A percentile compares a stretch with the other conserved stretches of the same genome.
phyloP scores from a whole-genome alignment of 2,329 filamentous ascomycete species.

The Ceratocystis papillata region DNA sequence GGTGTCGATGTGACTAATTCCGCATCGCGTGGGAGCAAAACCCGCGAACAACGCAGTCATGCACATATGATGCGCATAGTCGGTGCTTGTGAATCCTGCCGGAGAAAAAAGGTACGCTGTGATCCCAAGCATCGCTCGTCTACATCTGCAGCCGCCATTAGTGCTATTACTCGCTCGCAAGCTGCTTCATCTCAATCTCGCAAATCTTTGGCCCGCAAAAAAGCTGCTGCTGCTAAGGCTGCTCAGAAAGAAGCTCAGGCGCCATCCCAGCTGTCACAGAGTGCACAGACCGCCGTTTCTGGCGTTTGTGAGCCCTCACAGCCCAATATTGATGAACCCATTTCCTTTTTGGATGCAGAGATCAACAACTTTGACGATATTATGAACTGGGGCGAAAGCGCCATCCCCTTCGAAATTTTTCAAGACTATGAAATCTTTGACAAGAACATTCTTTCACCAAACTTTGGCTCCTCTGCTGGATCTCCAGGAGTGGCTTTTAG shows the following conservation, averaged over 20 bases:
- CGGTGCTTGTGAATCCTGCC: conserved; percentile 55
- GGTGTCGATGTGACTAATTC: conserved; percentile 53
- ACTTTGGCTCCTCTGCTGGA: background rate
- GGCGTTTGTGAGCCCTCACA: background rate
- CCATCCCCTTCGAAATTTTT: background rate
- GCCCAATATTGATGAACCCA: background rate
- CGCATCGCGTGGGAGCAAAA: conserved; percentile 52
- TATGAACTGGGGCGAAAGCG: background rate
- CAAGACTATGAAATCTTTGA: background rate
- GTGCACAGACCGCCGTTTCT: background rate
- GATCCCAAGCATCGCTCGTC: conserved; percentile 45
- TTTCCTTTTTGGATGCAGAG: background rate
- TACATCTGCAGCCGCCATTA: conserved; percentile 28
- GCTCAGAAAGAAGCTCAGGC: background rate
- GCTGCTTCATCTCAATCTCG: background rate
- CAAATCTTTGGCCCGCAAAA: background rate
- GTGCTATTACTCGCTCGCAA: background rate
- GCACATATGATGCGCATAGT: conserved; percentile 56
- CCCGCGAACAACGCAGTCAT: conserved; percentile 57
- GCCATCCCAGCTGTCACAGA: background rate
- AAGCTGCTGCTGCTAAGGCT: background rate
- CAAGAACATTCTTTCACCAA: background rate
- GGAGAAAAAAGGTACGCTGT: conserved; percentile 53
- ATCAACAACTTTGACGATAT: background rate
- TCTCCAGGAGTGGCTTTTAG: background rate